Base-by-base conservation (phyloP, 2,329 filamentous ascomycete species). In the Volutella citrinella region DNA sequence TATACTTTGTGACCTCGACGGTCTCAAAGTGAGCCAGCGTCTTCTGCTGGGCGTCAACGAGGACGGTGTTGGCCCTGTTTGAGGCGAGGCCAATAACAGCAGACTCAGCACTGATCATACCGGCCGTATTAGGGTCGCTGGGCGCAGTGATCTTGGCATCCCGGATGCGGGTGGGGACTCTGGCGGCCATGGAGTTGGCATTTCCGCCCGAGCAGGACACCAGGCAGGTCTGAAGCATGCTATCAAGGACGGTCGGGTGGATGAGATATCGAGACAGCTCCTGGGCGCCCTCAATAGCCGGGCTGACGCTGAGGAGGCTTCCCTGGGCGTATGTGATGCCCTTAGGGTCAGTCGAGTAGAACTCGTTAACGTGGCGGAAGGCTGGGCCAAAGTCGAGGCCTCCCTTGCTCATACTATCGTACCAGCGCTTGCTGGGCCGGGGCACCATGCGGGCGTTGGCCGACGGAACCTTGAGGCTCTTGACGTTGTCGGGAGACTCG, bases 341-440 rank as follows among this genome's bases (percentile, higher is more conserved):
- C 12, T 12, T 8, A 8, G 20, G 20, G 8, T 22, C 9, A n/a
- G 27, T 30, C 3, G 27, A 20, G 19, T 40, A 36, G 14, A 43
- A 24, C 13, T 27, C 14, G 7, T 36, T 15, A 8, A 29, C 21
- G 22, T 43, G 35, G 16, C 40, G 42, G 32, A 44, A 44, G 6
- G 24, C 21, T 4, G 42, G 42, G 3, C 42, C 42, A 19, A 34
- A 44, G 6, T 23, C 21, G 16, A 32, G 38, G 5, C 42, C 42
- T 10, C 27, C 30, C 14, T 38, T 30, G 8, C 18, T 18, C 31
- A 41, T 29, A 7, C 38, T 24, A 10, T 22, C 34, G 15, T 44
- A 44, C 42, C 42, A 44, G 17, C 22, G 16, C 19, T 36, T 35
- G 11, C 31, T 32, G n/a, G n/a, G n/a, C n/a, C n/a, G n/a, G 7